These are phyloP conservation scores for Nitzschia sp. DNA, from an alignment of 108 stramenopile genomes.

Conservation along the genomic window DNA sequence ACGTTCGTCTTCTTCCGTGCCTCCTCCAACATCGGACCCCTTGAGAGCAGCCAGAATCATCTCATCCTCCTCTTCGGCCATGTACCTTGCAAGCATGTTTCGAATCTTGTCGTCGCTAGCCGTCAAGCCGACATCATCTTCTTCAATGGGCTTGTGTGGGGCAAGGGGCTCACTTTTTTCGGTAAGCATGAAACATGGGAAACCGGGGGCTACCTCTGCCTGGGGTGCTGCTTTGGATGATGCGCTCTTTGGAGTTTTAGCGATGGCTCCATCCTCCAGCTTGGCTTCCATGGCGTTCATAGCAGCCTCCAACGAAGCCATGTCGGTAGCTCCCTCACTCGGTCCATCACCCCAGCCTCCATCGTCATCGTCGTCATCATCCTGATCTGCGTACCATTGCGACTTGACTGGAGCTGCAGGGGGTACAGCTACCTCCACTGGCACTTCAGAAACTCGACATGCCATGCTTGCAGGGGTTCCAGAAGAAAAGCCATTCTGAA, in stretches of 20 bases:
- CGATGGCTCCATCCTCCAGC: conserved; percentile 18
- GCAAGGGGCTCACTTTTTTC: conserved; percentile 54
- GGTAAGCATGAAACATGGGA: conserved; percentile 46
- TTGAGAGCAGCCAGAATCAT: conserved; percentile 64
- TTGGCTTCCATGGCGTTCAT: conserved; percentile 42
- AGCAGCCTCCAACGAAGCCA: conserved; percentile 67
- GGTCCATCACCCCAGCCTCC: conserved; percentile 41
- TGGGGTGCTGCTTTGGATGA: conserved; percentile 5
- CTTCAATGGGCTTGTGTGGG: conserved; percentile 40
- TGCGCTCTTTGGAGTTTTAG: conserved; percentile 8
- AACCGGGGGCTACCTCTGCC: conserved; percentile 9
- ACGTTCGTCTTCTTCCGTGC: conserved; percentile 59
- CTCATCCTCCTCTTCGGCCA: conserved; percentile 84
- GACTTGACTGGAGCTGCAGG: conserved; percentile 28
- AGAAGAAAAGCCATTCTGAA: conserved; percentile 40
- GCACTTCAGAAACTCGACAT: conserved; percentile 42
- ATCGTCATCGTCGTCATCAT: conserved; percentile 43
- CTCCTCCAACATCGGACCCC: conserved; percentile 22
- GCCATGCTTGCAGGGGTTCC: conserved; percentile 48
- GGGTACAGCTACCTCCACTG: conserved; percentile 7
- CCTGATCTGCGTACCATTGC: conserved; percentile 28
- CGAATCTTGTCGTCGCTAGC: conserved; percentile 68
- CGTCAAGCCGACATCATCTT: conserved; percentile 63
- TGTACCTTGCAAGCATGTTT: conserved; percentile 71
- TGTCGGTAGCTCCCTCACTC: conserved; percentile 22